phyloP scores from a whole-genome alignment of 164 flowering plant species.

The Saururus chinensis region DNA sequence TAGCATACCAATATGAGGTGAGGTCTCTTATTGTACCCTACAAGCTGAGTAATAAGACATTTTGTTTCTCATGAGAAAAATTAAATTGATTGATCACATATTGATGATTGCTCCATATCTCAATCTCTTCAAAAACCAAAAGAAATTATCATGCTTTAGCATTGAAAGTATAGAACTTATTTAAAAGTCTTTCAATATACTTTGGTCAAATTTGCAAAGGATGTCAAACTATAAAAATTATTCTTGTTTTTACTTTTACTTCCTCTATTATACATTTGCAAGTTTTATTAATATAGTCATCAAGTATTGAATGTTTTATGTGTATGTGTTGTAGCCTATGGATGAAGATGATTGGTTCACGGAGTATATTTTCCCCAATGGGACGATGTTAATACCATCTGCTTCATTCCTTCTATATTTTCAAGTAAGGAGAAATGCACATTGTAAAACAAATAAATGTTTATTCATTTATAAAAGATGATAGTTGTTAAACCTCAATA shows the following conservation, averaged over 20 bases:
- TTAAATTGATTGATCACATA: no score
- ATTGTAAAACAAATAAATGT: not conserved
- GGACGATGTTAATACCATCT: conserved; percentile 1
- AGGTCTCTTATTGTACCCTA: not conserved
- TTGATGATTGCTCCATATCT: no score
- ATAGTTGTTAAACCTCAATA: not conserved
- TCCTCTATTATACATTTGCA: not conserved
- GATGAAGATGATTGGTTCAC: conserved; percentile 15
- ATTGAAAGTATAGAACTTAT: no score
- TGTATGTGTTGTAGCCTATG: conserved; percentile 3
- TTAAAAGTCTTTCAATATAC: no score
- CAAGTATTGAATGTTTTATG: not conserved
- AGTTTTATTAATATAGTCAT: no score
- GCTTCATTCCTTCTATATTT: conserved; percentile 8
- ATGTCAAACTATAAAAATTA: no score
- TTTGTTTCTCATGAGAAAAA: no score
- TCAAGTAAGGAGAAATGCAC: conserved; percentile 5
- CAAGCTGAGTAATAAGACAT: not conserved
- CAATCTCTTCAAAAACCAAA: no score
- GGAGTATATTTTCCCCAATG: conserved; percentile 5
- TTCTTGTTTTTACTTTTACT: not conserved
- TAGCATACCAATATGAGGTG: conserved; percentile 8
- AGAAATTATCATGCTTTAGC: no score
- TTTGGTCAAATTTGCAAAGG: not conserved
- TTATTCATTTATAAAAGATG: not conserved